Evolutionary conservation across 2,329 filamentous ascomycete species (phyloP), one percentile per base, ranked within the genome.

Genomic region (Zalaria obscura): DNA sequence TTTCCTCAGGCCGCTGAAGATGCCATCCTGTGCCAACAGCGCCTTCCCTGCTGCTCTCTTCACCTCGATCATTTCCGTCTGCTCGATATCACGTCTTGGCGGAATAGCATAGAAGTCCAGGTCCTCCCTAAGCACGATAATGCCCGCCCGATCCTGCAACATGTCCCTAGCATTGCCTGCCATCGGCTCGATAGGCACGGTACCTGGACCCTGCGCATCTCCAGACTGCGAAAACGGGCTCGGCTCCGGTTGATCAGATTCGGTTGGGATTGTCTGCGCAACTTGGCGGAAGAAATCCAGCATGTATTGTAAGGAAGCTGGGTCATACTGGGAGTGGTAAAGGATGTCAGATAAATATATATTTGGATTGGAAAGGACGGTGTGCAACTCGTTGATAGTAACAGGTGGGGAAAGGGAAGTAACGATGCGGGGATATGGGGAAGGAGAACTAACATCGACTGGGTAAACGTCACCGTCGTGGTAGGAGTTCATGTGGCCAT

Each of bases 101-200:
- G 91, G 91, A 48, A 98, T 96, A 36, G 79, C 86, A 59, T 98
- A 98, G 59, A 98, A 98, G 62, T 98, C 91, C 36, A 98, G 73
- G 55, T 98, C 91, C 62, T 98, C 91, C 38, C 91, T 75, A 47
- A 98, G 69, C 31, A 98, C 91, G 54, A 98, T 98, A 62, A 98
- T 98, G 11, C 91, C 91, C 11, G 91, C 91, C 40, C 91, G 73
- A 52, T 88, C 78, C 72, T 94, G 72, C 54, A 91, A 61, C 81
- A 86, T 78, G 68, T 93, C 73, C 67, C 80, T 66, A 54, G 80
- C 73, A 50, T 73, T 78, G 46, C 59, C 58, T 5, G 56, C 47
- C 54, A 78, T 77, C 3, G 83, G 78, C 58, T 93, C 87, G 47
- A 83, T 78, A 11, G 75, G 72, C 48, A 80, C 72, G 36, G 70